Base-by-base conservation (phyloP, 2,329 filamentous ascomycete species). In the Epicoccum sorghinum region DNA sequence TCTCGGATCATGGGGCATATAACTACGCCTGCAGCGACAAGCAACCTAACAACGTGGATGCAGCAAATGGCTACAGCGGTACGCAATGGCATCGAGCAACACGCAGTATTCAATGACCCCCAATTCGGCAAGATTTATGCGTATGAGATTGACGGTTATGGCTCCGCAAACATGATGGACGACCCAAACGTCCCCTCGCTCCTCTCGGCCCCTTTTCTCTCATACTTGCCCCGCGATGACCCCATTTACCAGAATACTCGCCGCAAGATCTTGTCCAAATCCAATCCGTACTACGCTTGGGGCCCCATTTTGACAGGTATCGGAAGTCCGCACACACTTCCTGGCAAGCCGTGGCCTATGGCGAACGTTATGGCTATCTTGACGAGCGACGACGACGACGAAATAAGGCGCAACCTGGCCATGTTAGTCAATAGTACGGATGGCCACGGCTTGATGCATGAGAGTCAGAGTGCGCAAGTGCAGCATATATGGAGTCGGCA, bases 131-230 rank as follows among this genome's bases (percentile, higher is more conserved):
- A 57, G 8, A 69, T 81, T 32, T 82, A 77, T 62, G 79, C 79
- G 8, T 82, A 75, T 60, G 79, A 82, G 61, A 69, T 81, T 39
- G 79, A 82, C 56, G 78, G 78, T 12, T 80, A 77, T 60, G 73
- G 74, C 35, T 62, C 60, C 10, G 67, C 73, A 40, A 87, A 85
- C 59, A 75, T 87, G 14, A 89, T 89, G 87, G 88, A 90, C 65
- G 87, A 90, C 51, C 86, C 88, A 8, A 90, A 90, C 59, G 81
- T 90, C 37, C 87, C 88, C 0, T 87, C 83, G 13, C 78, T 90
- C 1, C 78, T 90, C 18, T 84, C 85, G 0, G 81, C 86, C 10
- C 86, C 87, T 0, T 84, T 88, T 58, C 74, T 89, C 29, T 82
- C 83, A 7, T 89, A 86, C 56, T 60, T 77, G 0, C 63, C 75